These are phyloP conservation scores for Nemania diffusa DNA, from an alignment of 2,329 filamentous ascomycete species.

Conservation along the genomic window DNA sequence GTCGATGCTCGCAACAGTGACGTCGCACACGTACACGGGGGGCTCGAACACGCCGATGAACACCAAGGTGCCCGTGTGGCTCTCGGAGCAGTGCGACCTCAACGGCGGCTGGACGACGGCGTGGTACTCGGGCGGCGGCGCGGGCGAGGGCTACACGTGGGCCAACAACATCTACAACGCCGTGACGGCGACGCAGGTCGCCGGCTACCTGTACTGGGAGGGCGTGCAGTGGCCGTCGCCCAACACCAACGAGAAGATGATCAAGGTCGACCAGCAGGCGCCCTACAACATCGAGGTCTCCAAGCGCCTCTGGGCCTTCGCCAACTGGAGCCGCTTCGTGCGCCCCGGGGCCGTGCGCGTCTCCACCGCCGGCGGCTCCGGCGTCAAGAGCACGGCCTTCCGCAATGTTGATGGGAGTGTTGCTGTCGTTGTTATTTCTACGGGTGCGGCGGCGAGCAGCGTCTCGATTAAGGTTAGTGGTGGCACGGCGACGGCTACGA, in stretches of 20 bases:
- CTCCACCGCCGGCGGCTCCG: conserved; percentile 44
- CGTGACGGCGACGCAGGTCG: conserved; percentile 59
- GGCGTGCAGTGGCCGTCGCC: conserved; percentile 47
- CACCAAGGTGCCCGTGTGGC: conserved; percentile 56
- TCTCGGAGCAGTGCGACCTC: conserved; percentile 60
- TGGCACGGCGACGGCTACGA: conserved; percentile 16
- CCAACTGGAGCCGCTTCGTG: conserved; percentile 54
- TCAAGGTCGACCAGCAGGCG: conserved; percentile 57
- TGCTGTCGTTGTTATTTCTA: conserved; percentile 51
- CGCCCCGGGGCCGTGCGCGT: conserved; percentile 52
- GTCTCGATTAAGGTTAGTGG: conserved; percentile 38
- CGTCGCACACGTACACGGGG: conserved; percentile 55
- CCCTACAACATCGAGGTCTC: conserved; percentile 51
- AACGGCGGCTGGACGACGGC: conserved; percentile 56
- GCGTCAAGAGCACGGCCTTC: conserved; percentile 51
- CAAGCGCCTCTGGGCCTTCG: conserved; percentile 55
- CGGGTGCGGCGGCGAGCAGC: conserved; percentile 33
- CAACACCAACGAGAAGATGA: conserved; percentile 55
- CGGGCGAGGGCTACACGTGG: conserved; percentile 65
- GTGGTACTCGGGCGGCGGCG: conserved; percentile 59
- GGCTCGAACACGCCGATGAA: conserved; percentile 48
- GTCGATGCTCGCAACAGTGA: conserved; percentile 51
- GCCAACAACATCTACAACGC: conserved; percentile 63
- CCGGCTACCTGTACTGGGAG: conserved; percentile 67
- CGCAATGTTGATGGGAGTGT: conserved; percentile 52